Percentiles rank a stretch among this genome's conserved stretches.
Evolutionary conservation across 2,329 filamentous ascomycete genomes (phyloP).

Genomic region (Ophiosphaerella herpotricha): DNA sequence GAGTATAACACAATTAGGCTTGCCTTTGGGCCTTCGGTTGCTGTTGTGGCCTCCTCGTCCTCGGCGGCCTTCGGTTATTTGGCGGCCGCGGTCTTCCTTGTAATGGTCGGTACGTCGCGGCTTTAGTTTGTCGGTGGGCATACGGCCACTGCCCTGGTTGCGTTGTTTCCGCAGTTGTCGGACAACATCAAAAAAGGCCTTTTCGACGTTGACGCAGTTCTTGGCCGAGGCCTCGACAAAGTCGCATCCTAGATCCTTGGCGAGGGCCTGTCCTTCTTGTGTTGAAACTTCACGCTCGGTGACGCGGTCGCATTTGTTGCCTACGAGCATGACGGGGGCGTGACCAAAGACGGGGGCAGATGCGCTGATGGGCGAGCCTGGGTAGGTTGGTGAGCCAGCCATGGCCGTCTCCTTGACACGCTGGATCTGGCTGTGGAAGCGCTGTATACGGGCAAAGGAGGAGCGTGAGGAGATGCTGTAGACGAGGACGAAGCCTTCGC

Average conservation of each 20-base stretch:
- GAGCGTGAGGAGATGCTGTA: constrained; percentile 98
- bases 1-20: constrained; percentile 43
- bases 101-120: constrained; percentile 15
- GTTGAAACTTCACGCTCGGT: constrained; percentile 96
- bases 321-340: constrained; percentile 96
- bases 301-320: constrained; percentile 96
- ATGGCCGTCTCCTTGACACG: constrained; percentile 88
- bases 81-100: constrained; percentile 25
- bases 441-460: constrained; percentile 91
- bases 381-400: constrained; percentile 75
- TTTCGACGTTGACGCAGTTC: constrained; percentile 98
- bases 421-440: constrained; percentile 96
- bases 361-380: constrained; percentile 70
- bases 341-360: constrained; percentile 59
- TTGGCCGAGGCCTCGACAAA: constrained; percentile 97
- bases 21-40: constrained; percentile 27
- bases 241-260: constrained; percentile 90
- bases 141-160: constrained; percentile 50
- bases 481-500: constrained; percentile 95
- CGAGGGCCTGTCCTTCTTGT: constrained; percentile 90
- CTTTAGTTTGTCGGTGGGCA: constrained; percentile 19
- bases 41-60: constrained; percentile 18
- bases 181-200: constrained; percentile 97
- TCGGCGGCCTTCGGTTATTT: constrained; percentile 15
- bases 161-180: constrained; percentile 84